Conservation (phyloP, 2,329 filamentous ascomycete genomes). For the Verticillium dahliae region DNA sequence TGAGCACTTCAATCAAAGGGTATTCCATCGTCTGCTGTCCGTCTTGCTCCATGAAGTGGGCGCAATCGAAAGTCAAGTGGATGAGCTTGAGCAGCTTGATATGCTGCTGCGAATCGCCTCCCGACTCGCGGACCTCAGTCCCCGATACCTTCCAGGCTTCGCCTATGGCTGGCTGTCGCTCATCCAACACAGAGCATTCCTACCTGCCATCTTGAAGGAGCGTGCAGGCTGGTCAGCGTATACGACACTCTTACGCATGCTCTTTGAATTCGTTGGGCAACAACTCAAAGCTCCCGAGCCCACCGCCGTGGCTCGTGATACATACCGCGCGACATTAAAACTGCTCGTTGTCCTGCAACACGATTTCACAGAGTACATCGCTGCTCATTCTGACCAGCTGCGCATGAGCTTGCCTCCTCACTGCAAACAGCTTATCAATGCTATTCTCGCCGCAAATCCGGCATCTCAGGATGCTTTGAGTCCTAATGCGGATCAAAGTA, state of each 20-base stretch:
- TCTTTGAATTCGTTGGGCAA: constrained; percentile 70
- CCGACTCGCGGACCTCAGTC: constrained; percentile 67
- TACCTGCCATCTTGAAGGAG: constrained; percentile 65
- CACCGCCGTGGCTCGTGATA: constrained; percentile 65
- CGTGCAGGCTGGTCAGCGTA: constrained; percentile 71
- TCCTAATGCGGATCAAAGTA: constrained; percentile 28
- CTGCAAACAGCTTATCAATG: constrained; percentile 81
- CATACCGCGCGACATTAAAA: constrained; percentile 79
- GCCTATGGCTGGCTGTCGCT: constrained; percentile 79
- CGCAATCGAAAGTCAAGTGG: constrained; percentile 48
- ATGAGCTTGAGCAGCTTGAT: constrained; percentile 56
- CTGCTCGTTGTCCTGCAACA: constrained; percentile 82
- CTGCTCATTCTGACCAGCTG: constrained; percentile 77
- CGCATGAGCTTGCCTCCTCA: constrained; percentile 76
- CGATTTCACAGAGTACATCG: constrained; percentile 89
- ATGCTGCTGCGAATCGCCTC: constrained; percentile 67
- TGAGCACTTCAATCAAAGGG: constrained; percentile 77
- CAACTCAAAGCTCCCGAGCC: constrained; percentile 70
- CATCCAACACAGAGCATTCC: constrained; percentile 76
- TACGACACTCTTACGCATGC: constrained; percentile 64
- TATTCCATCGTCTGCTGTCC: constrained; percentile 88
- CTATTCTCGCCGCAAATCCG: constrained; percentile 77
- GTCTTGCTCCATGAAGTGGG: constrained; percentile 72
- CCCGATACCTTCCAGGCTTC: constrained; percentile 73
- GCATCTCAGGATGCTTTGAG: constrained; percentile 25